phyloP scores from a whole-genome alignment of 805 yeast genomes.

The Zygotorulaspora chibaensis region DNA sequence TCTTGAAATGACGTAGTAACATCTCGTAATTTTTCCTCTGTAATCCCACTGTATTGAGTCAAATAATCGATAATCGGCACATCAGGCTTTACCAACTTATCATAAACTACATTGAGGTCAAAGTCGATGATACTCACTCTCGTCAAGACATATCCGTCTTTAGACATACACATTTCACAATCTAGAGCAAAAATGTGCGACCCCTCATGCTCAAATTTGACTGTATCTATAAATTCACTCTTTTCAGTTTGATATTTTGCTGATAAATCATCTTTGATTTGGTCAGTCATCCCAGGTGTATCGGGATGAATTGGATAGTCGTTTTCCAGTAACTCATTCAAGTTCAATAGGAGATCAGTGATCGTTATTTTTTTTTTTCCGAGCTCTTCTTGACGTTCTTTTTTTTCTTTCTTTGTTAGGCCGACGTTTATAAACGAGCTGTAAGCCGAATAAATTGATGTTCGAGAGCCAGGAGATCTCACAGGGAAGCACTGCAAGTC shows the following conservation, averaged over 20 bases:
- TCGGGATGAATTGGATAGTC: conserved; percentile 60
- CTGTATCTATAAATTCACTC: conserved; percentile 50
- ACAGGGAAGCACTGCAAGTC: conserved; percentile 42
- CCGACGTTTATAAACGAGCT: conserved; percentile 55
- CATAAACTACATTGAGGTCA: conserved; percentile 56
- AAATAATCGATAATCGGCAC: conserved; percentile 73
- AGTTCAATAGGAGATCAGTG: conserved; percentile 49
- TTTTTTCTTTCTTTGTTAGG: conserved; percentile 52
- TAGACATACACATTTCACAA: conserved; percentile 86
- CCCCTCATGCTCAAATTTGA: conserved; percentile 48
- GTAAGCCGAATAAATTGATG: conserved; percentile 49
- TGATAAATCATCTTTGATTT: conserved; percentile 7
- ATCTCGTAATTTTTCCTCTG: conserved; percentile 56
- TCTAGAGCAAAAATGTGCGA: conserved; percentile 75
- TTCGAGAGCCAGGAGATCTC: conserved; percentile 62
- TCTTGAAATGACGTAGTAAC: conserved; percentile 65
- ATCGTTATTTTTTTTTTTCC: conserved; percentile 39
- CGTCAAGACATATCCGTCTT: conserved; percentile 61
- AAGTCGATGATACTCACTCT: conserved; percentile 72
- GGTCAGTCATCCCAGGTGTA: conserved; percentile 17
- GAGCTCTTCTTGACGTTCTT: conserved; percentile 32
- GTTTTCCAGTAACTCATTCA: conserved; percentile 45
- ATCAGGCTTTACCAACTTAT: conserved; percentile 73
- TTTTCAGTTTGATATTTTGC: conserved; percentile 14
- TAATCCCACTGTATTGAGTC: conserved; percentile 84